These are phyloP conservation scores for Forsythia suspensa DNA, from an alignment of 257 asterid species.

Conservation along the genomic window DNA sequence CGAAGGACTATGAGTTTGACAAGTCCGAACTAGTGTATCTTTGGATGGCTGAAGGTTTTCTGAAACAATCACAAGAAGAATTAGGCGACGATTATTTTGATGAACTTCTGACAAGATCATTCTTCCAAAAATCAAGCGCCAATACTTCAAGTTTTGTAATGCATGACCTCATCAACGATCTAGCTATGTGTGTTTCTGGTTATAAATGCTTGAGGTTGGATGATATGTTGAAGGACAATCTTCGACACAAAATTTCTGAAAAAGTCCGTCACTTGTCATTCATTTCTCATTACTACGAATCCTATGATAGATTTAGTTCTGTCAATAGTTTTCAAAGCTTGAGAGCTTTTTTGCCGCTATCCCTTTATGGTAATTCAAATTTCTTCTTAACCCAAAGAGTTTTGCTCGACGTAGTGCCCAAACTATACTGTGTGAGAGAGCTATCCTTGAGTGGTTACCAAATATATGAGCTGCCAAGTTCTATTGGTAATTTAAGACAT, in stretches of 20 bases:
- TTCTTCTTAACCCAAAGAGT: slow-evolving; percentile 16
- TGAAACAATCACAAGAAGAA: slow-evolving; percentile 23
- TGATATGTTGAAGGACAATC: slow-evolving; percentile 19
- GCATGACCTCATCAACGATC: slow-evolving; percentile 39
- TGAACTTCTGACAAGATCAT: slow-evolving; percentile 29
- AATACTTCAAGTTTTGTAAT: slow-evolving; percentile 20
- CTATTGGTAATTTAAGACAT: slow-evolving; percentile 29
- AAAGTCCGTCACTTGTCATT: slow-evolving; percentile 30
- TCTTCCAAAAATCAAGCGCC: slow-evolving; percentile 23
- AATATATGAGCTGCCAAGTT: slow-evolving; percentile 27
- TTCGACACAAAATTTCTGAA: slow-evolving; percentile 9
- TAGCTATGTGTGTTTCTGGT: slow-evolving; percentile 34
- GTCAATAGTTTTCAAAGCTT: slow-evolving; percentile 23
- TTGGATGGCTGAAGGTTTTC: slow-evolving; percentile 40
- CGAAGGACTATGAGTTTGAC: slow-evolving; percentile 26
- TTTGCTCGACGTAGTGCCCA: slow-evolving; percentile 21
- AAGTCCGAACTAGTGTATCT: slow-evolving; percentile 25
- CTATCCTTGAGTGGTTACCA: slow-evolving; percentile 27
- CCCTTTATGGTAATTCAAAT: neutral
- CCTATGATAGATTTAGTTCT: slow-evolving; percentile 22
- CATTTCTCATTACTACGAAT: slow-evolving; percentile 23
- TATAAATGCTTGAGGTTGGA: slow-evolving; percentile 31
- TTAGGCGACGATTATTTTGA: slow-evolving; percentile 29
- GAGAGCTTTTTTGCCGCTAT: slow-evolving; percentile 34
- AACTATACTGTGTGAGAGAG: slow-evolving; percentile 22